A percentile compares a stretch with the other conserved stretches of the same genome.
Evolutionary conservation across 805 yeast genomes (phyloP).

Genomic region (Zygosaccharomyces pseudorouxii): DNA sequence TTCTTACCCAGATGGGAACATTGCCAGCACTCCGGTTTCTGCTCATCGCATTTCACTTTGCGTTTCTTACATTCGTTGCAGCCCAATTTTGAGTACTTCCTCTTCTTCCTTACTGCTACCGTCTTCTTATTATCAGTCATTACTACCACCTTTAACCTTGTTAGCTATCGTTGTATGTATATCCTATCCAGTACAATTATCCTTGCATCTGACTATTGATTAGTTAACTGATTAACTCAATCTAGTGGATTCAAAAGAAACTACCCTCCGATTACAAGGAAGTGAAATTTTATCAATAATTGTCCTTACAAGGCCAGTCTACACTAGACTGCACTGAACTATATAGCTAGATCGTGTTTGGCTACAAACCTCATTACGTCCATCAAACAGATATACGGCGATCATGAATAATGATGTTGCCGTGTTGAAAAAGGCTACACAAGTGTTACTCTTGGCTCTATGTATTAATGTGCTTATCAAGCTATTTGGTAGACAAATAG

Average conservation of each 20-base stretch:
- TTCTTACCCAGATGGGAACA: constrained; percentile 11
- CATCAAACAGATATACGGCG: background rate
- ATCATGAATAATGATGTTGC: constrained; percentile 1
- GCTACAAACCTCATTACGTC: no score
- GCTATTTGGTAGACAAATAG: constrained; percentile 9
- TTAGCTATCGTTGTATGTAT: background rate
- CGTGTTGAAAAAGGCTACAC: constrained; percentile 6
- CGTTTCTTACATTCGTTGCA: constrained; percentile 17
- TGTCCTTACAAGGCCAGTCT: background rate
- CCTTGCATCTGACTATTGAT: background rate
- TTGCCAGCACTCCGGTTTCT: constrained; percentile 11
- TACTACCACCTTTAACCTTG: background rate
- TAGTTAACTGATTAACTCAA: background rate
- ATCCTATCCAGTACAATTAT: background rate
- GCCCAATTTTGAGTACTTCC: constrained; percentile 11
- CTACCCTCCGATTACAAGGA: background rate
- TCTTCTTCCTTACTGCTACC: background rate
- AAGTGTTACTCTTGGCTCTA: constrained; percentile 9
- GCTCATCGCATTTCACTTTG: constrained; percentile 17
- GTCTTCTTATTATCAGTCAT: background rate
- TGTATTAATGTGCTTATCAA: constrained; percentile 13
- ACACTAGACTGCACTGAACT: no score
- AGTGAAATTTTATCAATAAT: background rate
- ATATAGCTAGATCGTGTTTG: no score
- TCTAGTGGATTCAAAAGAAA: background rate